A percentile compares a stretch with the other conserved stretches of the same genome.
These are phyloP conservation scores for Nemophila menziesii DNA, from an alignment of 257 asterid genomes.

Conservation along the genomic window DNA sequence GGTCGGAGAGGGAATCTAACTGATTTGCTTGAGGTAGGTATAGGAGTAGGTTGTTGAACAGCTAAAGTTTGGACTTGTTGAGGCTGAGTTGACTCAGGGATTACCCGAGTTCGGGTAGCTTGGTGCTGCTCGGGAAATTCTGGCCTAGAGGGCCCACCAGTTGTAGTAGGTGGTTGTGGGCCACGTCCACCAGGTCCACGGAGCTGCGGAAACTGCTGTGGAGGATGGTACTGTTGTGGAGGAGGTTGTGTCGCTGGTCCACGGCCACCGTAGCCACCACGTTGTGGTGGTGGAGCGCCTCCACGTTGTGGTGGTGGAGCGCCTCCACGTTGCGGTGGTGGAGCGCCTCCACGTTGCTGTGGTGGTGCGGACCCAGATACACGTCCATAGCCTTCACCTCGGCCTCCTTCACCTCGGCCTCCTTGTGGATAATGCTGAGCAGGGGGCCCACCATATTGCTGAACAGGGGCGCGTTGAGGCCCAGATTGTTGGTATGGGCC, in stretches of 20 bases:
- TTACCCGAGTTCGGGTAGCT: slow-evolving; percentile 51
- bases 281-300: slow-evolving; percentile 30
- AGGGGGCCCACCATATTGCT: slow-evolving; percentile 31
- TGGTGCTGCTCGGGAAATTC: slow-evolving; percentile 96
- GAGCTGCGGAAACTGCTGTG: slow-evolving; percentile 40
- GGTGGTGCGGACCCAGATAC: slow-evolving; percentile 22
- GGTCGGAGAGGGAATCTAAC: slow-evolving; percentile 82
- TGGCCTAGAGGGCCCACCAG: slow-evolving; percentile 66
- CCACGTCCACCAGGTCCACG: slow-evolving; percentile 48
- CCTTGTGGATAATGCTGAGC: slow-evolving; percentile 30
- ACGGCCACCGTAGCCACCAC: slow-evolving; percentile 28
- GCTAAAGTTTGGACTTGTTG: slow-evolving; percentile 36
- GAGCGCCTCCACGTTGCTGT: slow-evolving; percentile 22
- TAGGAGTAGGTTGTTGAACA: slow-evolving; percentile 35
- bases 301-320: slow-evolving; percentile 31
- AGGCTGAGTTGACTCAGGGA: slow-evolving; percentile 32
- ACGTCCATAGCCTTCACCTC: slow-evolving; percentile 45
- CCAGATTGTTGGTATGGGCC: too few species aligned
- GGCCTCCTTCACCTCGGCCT: slow-evolving; percentile 19
- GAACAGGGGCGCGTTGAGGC: slow-evolving; percentile 37
- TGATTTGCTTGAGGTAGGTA: slow-evolving; percentile 79
- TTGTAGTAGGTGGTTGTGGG: slow-evolving; percentile 45
- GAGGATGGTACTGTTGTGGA: slow-evolving; percentile 42
- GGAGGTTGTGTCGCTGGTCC: slow-evolving; percentile 27
- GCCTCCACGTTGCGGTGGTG: slow-evolving; percentile 19